Base-by-base conservation (phyloP, 805 yeast genomes). In the Monosporozyma servazzii region DNA sequence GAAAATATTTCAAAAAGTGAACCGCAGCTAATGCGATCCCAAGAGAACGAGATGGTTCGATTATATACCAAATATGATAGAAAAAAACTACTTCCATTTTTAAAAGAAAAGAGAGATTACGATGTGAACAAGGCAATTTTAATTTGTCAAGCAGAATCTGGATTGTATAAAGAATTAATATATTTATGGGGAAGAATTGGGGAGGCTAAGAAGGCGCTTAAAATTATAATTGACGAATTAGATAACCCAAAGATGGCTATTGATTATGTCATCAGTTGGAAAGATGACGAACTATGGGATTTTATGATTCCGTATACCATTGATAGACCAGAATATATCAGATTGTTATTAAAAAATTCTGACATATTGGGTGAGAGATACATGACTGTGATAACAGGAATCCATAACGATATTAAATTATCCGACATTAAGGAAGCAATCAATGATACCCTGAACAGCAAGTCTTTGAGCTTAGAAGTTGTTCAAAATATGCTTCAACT, bases 101-200 rank as follows among this genome's bases (percentile, higher is more conserved):
- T 91, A 52, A 77, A 76, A 57, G 71, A 68, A 48, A 79, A 80
- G 54, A 75, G 75, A 27, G 79, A 83, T 57, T 86, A 84, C 63
- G 78, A 86, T 54, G 78, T 89, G 43, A 85, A 81, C 42, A 58
- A 64, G 31, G 96, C 96, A 0, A 78, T 90, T n/a, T 66, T 69
- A 13, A 64, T 84, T 1, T 87, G 95, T 59, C 53, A 63, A 10
- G 70, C 74, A 21, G 74, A 74, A 1, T 74, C 77, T 41, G 60
- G 59, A 8, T 43, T 58, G 10, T 75, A 74, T 41, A 80, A 83
- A 41, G 98, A 91, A 60, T 72, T 89, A 41, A 95, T 93, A 0
- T 89, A 80, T 60, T 67, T 93, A 30, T 75, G 88, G 54, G 95
- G 96, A 4, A 80, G 81, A 58, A 82, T 86, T 25, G 98, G 99